A percentile compares a stretch with the other conserved stretches of the same genome.
These are phyloP conservation scores for Metarhizium robertsii DNA, from an alignment of 2,329 filamentous ascomycete species.

Conservation along the genomic window DNA sequence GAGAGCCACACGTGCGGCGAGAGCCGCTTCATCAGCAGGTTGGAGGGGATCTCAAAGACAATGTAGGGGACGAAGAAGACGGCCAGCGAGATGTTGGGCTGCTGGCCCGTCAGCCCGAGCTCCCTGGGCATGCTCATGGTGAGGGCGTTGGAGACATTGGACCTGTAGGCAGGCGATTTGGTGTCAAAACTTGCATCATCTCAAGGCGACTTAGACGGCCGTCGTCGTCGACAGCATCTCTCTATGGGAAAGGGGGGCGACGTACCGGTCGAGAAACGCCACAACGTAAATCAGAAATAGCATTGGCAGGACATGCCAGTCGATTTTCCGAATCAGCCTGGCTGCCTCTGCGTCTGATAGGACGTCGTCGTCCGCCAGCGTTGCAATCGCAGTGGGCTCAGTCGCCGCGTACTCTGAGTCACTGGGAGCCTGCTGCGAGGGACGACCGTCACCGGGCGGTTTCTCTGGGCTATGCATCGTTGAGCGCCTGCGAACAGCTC, in stretches of 20 bases:
- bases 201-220: too few relatives aligned
- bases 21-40: conserved; percentile 9
- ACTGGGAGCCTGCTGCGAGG: background rate
- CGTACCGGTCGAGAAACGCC: conserved; percentile 4
- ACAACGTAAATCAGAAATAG: conserved; percentile 7
- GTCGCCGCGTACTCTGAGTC: background rate
- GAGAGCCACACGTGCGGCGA: conserved; percentile 3
- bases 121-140: conserved; percentile 7
- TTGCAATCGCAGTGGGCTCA: background rate
- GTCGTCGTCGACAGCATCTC: background rate
- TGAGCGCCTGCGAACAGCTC: background rate
- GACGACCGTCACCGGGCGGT: background rate
- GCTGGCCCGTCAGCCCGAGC: conserved; percentile 5
- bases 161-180: background rate
- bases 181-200: background rate
- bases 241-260: background rate
- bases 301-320: conserved; percentile 3
- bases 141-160: conserved; percentile 2
- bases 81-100: conserved; percentile 10
- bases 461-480: background rate
- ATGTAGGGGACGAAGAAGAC: conserved; percentile 14
- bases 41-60: conserved; percentile 14
- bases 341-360: conserved; percentile 1
- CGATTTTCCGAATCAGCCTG: conserved; percentile 1
- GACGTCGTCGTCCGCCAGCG: background rate